Conservation (phyloP, 169 alveolate genomes). For the Theileria parva region DNA sequence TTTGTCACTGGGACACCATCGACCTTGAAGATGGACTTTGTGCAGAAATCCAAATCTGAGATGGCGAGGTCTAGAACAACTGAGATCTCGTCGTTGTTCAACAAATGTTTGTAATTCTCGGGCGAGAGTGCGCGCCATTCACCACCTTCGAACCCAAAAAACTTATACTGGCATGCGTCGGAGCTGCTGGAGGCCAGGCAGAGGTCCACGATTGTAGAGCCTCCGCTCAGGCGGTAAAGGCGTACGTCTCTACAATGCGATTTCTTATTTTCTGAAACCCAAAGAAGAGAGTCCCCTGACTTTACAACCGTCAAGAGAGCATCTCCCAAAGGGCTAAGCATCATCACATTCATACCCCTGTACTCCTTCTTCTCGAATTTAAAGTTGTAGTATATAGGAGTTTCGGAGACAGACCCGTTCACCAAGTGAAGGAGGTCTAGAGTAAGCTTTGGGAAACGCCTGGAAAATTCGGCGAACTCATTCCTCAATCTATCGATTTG, state of each 20-base stretch:
- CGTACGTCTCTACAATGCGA: background rate
- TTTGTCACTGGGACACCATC: background rate
- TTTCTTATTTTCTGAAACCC: background rate
- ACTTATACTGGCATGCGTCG: background rate
- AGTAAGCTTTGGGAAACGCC: background rate
- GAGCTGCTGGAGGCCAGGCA: background rate
- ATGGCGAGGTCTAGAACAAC: background rate
- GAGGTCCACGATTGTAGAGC: background rate
- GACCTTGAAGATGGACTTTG: background rate
- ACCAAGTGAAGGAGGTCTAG: background rate
- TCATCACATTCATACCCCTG: background rate
- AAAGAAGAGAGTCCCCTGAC: background rate
- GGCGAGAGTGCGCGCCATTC: background rate
- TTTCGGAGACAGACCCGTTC: background rate
- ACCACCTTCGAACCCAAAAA: background rate
- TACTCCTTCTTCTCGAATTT: background rate
- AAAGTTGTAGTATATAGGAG: background rate
- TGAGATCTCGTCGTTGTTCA: conserved; percentile 8
- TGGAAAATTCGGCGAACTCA: background rate
- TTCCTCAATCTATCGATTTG: background rate
- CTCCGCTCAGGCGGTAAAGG: background rate
- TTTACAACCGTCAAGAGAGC: background rate
- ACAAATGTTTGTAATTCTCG: background rate
- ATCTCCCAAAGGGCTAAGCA: background rate
- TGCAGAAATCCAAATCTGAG: background rate